Conservation (phyloP, 2,329 filamentous ascomycete species). For the Fusarium sp. region DNA sequence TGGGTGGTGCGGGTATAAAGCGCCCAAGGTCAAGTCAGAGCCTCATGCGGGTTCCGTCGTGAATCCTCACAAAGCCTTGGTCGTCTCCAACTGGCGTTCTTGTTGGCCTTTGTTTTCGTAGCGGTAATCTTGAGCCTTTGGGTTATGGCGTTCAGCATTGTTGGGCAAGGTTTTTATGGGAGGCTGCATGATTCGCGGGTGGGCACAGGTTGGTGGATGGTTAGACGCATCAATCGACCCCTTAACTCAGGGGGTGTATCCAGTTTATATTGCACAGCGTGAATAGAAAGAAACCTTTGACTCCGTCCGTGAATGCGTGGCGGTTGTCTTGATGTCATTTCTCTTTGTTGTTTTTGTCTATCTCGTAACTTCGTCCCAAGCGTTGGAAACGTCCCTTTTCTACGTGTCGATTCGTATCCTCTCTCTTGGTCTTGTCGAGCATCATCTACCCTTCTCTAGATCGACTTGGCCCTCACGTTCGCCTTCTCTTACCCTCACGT, state of each 20-base stretch:
- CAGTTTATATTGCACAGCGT: constrained; percentile 1
- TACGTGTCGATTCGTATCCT: constrained; percentile 33
- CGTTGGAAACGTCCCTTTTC: constrained; percentile 29
- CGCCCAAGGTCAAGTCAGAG: constrained; percentile 2
- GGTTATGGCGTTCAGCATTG: constrained; percentile 21
- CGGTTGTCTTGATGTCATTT: constrained; percentile 17
- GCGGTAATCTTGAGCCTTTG: constrained; percentile 2
- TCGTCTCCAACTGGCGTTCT: not conserved
- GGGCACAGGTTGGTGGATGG: constrained; percentile 1
- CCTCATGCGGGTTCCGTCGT: not conserved
- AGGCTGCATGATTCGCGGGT: not conserved
- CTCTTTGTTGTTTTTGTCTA: constrained; percentile 41
- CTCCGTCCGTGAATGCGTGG: constrained; percentile 1
- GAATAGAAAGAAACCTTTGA: not conserved
- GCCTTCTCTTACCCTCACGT: constrained; percentile 13
- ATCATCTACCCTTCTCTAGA: constrained; percentile 1
- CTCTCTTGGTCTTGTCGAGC: constrained; percentile 23
- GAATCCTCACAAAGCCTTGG: not conserved
- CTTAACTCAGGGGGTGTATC: not conserved
- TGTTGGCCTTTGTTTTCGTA: constrained; percentile 4
- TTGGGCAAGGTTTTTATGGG: constrained; percentile 6
- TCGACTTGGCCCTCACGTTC: not conserved
- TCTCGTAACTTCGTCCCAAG: constrained; percentile 39
- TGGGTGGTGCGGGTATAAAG: constrained; percentile 1
- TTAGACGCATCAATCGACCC: constrained; percentile 22